phyloP scores from a whole-genome alignment of 352 stramenopile species.

The Globisporangium spinosum region DNA sequence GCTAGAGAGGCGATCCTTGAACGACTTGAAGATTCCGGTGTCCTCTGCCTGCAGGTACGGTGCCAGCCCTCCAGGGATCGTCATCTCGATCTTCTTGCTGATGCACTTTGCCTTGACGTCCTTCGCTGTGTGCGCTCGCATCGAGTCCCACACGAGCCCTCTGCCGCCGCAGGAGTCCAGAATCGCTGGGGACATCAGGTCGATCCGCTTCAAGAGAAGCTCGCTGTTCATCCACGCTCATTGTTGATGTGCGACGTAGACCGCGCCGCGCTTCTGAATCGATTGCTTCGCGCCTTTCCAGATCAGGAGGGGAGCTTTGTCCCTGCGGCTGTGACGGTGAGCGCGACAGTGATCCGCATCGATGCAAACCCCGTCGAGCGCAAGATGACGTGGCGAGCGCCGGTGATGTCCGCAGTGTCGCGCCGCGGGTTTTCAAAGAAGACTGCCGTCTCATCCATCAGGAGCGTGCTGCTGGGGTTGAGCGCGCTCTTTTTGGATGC shows the following conservation, averaged over 20 bases:
- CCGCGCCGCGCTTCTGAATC: background rate
- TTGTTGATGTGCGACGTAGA: constrained; percentile 2
- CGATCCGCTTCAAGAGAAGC: constrained; percentile 5
- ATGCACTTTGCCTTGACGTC: constrained; percentile 1
- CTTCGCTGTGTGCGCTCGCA: background rate
- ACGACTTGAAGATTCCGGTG: constrained; percentile 9
- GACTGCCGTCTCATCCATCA: constrained; percentile 29
- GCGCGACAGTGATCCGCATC: background rate
- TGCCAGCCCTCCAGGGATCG: constrained; percentile 3
- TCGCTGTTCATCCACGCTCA: constrained; percentile 3
- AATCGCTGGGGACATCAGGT: constrained; percentile 7
- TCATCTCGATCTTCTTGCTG: background rate
- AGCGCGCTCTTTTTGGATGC: constrained; percentile 3
- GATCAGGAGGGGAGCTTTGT: constrained; percentile 4
- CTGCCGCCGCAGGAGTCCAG: background rate
- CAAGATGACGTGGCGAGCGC: constrained; percentile 22
- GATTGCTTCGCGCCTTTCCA: constrained; percentile 10
- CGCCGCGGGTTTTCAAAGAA: constrained; percentile 24
- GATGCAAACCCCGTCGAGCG: constrained; percentile 21
- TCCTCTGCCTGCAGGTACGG: constrained; percentile 8
- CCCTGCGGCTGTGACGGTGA: background rate
- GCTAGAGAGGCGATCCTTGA: constrained; percentile 8
- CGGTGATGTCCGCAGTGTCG: constrained; percentile 19
- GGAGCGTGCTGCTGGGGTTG: constrained; percentile 16
- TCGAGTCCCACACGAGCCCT: background rate